Base-by-base conservation (phyloP, 495 filamentous ascomycete genomes). In the Hypoxylon crocopeplum region DNA sequence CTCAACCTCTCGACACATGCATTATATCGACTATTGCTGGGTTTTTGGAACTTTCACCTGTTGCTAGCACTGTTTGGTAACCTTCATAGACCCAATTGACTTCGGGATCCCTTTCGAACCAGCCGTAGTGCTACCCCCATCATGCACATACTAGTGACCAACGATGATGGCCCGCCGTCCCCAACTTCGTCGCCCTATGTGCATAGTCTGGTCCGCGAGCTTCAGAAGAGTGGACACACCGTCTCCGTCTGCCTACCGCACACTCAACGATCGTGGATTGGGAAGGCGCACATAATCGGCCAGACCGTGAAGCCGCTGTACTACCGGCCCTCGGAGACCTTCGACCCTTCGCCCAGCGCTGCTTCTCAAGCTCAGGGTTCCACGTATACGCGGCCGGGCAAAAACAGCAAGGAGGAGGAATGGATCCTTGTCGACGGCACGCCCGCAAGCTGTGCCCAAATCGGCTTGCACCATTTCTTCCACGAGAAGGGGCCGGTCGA, bases 151-250 rank as follows among this genome's bases (percentile, higher is more conserved):
- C 68, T 71, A 67, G 58, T 81, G 13, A 75, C 75, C 48, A 98
- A 98, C 81, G 94, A 98, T 76, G 94, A 98, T 79, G 94, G 94
- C 15, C 94, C 94, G 33, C 94, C 94, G 60, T 95, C 90, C 24
- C 84, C 88, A 45, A 84, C 91, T 69, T 93, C 92, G 25, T 96
- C 92, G 1, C 94, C 94, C 3, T 98, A 98, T 67, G 83, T 97
- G 57, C 92, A 95, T 77, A 86, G 89, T 27, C 86, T 96, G 65
- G 85, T 97, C 11, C 77, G 84, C 29, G 82, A 86, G 17, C 87
- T 98, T 30, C 90, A 94, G 73, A 65, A 75, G 24, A 84, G 84
- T 13, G 91, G 93, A 7, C 93, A 95, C 72, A 82, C 79, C 30
- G 91, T 98, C 54, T 93, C 90, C 2, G 93, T 98, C 34, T 84